Conservation (phyloP, 176 grass and related monocot species). For the Poa pratensis region DNA sequence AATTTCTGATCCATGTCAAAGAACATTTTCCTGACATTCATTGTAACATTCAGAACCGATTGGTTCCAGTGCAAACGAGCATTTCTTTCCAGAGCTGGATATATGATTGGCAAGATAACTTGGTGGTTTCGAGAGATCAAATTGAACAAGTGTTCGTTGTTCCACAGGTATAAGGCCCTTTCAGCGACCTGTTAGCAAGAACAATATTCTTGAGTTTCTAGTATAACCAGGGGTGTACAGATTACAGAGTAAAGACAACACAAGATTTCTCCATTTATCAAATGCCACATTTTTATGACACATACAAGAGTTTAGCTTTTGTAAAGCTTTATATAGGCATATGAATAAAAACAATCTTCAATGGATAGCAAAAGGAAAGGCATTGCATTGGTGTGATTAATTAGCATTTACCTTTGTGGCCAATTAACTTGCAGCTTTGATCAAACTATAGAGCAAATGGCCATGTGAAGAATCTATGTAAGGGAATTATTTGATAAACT, state of each 20-base stretch:
- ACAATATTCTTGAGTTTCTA: slow-evolving; percentile 26
- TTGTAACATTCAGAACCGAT: slow-evolving; percentile 85
- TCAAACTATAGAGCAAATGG: background rate
- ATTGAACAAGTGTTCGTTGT: slow-evolving; percentile 80
- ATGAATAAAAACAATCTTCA: background rate
- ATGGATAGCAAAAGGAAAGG: background rate
- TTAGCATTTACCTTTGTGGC: slow-evolving; percentile 16
- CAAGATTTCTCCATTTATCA: background rate
- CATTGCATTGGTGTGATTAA: slow-evolving; percentile 21
- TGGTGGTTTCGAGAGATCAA: slow-evolving; percentile 82
- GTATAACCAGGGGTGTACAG: background rate
- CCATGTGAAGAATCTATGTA: background rate
- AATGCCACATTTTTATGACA: slow-evolving; percentile 1
- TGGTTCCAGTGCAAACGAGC: slow-evolving; percentile 87
- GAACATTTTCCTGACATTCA: slow-evolving; percentile 93
- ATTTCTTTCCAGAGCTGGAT: slow-evolving; percentile 86
- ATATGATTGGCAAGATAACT: slow-evolving; percentile 83
- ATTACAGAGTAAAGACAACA: slow-evolving; percentile 17
- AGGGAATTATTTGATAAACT: background rate
- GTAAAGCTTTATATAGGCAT: slow-evolving; percentile 11
- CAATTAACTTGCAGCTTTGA: slow-evolving; percentile 13
- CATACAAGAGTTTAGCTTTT: slow-evolving; percentile 19
- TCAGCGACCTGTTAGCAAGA: slow-evolving; percentile 82
- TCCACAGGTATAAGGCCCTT: slow-evolving; percentile 89
- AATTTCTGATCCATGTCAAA: slow-evolving; percentile 86